Conservation (phyloP, 495 filamentous ascomycete species). For the Parathielavia hyrcaniae region DNA sequence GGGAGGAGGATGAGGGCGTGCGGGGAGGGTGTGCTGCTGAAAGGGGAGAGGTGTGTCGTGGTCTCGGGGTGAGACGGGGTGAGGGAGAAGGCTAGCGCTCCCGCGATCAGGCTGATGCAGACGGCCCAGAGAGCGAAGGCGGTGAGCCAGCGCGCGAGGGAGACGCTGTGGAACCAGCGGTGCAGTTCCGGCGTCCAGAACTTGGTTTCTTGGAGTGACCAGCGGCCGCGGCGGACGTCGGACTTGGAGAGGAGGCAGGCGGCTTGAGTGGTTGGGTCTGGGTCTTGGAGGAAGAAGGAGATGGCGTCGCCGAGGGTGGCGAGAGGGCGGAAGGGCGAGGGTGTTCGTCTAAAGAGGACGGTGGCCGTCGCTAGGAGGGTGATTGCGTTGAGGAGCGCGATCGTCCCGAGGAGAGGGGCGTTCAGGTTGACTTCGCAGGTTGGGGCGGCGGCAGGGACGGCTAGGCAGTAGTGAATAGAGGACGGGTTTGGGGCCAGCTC, state of each 20-base stretch:
- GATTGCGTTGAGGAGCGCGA: conserved; percentile 38
- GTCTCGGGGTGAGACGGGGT: conserved; percentile 15
- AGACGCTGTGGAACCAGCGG: conserved; percentile 39
- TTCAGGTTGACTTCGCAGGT: conserved; percentile 40
- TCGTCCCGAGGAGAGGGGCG: conserved; percentile 36
- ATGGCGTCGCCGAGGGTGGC: conserved; percentile 44
- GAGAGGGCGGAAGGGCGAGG: conserved; percentile 34
- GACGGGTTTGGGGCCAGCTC: conserved; percentile 20
- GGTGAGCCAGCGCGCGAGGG: conserved; percentile 34
- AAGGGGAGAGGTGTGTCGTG: conserved; percentile 22
- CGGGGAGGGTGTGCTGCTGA: conserved; percentile 31
- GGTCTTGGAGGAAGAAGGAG: conserved; percentile 40
- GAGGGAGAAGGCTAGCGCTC: conserved; percentile 28
- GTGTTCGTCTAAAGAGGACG: conserved; percentile 33
- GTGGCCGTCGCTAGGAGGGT: conserved; percentile 31
- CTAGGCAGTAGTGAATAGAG: conserved; percentile 34
- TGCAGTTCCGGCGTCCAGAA: conserved; percentile 38
- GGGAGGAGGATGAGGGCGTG: conserved; percentile 26
- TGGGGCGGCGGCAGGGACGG: conserved; percentile 19
- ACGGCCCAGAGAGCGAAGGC: conserved; percentile 28
- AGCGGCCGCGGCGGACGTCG: conserved; percentile 37
- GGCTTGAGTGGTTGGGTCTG: conserved; percentile 34
- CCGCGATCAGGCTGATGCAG: conserved; percentile 27
- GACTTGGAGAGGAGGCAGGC: conserved; percentile 38
- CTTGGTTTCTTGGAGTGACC: conserved; percentile 31